phyloP scores from a whole-genome alignment of 2,329 filamentous ascomycete species.

The Sclerotinia borealis region DNA sequence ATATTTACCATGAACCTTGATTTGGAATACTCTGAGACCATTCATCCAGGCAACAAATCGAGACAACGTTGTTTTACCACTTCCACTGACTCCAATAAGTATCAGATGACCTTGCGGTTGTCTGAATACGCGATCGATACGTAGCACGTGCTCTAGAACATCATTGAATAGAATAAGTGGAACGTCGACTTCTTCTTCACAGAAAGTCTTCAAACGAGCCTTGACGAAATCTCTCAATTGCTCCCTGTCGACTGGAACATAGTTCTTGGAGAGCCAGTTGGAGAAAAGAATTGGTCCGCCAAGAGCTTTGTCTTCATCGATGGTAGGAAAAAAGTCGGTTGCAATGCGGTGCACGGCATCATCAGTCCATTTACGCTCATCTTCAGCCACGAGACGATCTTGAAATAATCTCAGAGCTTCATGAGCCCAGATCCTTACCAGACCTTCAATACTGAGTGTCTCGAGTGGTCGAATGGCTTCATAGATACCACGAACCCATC shows the following conservation, averaged over 20 bases:
- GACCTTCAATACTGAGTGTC: conserved; percentile 76
- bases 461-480: conserved; percentile 94
- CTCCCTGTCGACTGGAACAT: conserved; percentile 92
- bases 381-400: conserved; percentile 89
- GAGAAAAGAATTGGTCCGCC: conserved; percentile 95
- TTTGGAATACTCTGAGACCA: conserved; percentile 96
- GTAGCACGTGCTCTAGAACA: conserved; percentile 93
- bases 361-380: conserved; percentile 92
- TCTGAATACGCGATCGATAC: conserved; percentile 97
- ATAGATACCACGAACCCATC: conserved; percentile 96
- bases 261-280: conserved; percentile 99
- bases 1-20: conserved; percentile 99
- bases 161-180: conserved; percentile 99
- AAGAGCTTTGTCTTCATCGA: conserved; percentile 83
- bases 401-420: conserved; percentile 95
- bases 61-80: conserved; percentile 95
- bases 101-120: conserved; percentile 98
- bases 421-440: conserved; percentile 96
- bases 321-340: conserved; percentile 87
- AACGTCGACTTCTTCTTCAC: conserved; percentile 98
- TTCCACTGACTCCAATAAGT: conserved; percentile 95
- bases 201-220: conserved; percentile 94
- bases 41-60: conserved; percentile 99
- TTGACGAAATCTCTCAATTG: conserved; percentile 96
- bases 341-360: conserved; percentile 82